Evolutionary conservation across 257 asterid genomes (phyloP), one percentile per base, ranked within the genome.

Genomic region (Forsythia suspensa): DNA sequence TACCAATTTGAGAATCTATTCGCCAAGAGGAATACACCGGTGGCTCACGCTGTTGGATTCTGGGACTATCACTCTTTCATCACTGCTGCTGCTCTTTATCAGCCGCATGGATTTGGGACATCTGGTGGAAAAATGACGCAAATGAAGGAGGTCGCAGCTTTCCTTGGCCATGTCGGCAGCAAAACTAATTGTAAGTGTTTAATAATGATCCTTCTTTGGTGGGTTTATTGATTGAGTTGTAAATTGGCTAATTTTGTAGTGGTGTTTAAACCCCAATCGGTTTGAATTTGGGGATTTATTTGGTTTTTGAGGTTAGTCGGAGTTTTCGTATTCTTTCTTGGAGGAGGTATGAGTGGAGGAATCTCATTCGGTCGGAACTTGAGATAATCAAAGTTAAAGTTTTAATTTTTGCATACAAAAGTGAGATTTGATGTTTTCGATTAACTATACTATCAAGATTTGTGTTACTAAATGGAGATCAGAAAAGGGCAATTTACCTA

Each of bases 81-180:
- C 77, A 75, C 79, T 71, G 97, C 97, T 79, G 85, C 97, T 77
- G 79, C 99, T 63, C 0, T 78, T 15, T 92, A 77, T 74, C 89
- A 95, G 91, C 98, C 96, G 34, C 86, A 68, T 8, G 99, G 99
- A 21, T 95, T 95, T 65, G 97, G 97, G 51, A 95, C 99, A 34
- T 86, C 97, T 73, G 98, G 98, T 69, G 94, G 94, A 38, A 81
- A 80, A 76, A 70, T 82, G 9, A 42, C 39, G 85, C 96, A 91
- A 85, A 89, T 93, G 96, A 86, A 73, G 83, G 99, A 95, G 76
- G 21, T 95, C 46, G 89, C 91, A 41, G 98, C 98, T 57, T 90
- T 95, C 77, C 85, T 93, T 43, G 97, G 91, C 75, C 99, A 95
- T 67, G 94, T 93, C 75, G 99, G 96, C 21, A 89, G 92, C 86